phyloP scores from a whole-genome alignment of 495 filamentous ascomycete genomes.

The Lindgomyces ingoldianus region DNA sequence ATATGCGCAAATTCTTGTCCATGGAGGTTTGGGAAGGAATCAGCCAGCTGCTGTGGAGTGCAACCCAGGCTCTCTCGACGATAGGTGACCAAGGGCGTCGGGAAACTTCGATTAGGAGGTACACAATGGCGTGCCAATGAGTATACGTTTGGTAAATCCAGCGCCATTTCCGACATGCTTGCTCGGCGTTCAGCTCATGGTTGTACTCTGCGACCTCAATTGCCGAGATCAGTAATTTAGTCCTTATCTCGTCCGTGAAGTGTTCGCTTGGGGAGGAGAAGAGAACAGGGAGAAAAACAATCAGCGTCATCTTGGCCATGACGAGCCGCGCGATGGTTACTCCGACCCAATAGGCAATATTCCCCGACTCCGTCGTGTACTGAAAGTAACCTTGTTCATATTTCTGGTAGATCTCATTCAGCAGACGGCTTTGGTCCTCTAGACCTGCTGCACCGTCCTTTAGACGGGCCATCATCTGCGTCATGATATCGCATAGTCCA shows the following conservation, averaged over 20 bases:
- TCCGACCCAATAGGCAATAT: conserved; percentile 50
- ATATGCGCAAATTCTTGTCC: conserved; percentile 51
- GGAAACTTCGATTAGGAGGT: conserved; percentile 55
- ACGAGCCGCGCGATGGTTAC: conserved; percentile 49
- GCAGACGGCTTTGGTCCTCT: conserved; percentile 50
- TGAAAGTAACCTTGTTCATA: conserved; percentile 51
- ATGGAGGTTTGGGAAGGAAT: conserved; percentile 44
- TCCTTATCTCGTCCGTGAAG: conserved; percentile 45
- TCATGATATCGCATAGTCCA: conserved; percentile 53
- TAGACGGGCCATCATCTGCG: conserved; percentile 45
- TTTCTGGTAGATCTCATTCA: conserved; percentile 49
- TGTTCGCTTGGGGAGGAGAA: conserved; percentile 36
- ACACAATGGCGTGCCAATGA: conserved; percentile 63
- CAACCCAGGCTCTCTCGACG: conserved; percentile 58
- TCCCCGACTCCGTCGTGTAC: conserved; percentile 42
- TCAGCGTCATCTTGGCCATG: conserved; percentile 51
- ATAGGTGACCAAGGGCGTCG: conserved; percentile 53
- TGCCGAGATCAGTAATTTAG: conserved; percentile 47
- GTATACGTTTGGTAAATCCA: conserved; percentile 63
- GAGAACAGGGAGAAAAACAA: conserved; percentile 52
- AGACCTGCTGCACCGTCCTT: conserved; percentile 40
- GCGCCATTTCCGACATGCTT: conserved; percentile 53
- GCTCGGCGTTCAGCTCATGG: conserved; percentile 53
- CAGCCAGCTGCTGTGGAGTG: conserved; percentile 54
- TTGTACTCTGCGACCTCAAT: conserved; percentile 61